Evolutionary conservation across 2,329 filamentous ascomycete species (phyloP), one percentile per base, ranked within the genome.

Genomic region (Cercospora beticola): DNA sequence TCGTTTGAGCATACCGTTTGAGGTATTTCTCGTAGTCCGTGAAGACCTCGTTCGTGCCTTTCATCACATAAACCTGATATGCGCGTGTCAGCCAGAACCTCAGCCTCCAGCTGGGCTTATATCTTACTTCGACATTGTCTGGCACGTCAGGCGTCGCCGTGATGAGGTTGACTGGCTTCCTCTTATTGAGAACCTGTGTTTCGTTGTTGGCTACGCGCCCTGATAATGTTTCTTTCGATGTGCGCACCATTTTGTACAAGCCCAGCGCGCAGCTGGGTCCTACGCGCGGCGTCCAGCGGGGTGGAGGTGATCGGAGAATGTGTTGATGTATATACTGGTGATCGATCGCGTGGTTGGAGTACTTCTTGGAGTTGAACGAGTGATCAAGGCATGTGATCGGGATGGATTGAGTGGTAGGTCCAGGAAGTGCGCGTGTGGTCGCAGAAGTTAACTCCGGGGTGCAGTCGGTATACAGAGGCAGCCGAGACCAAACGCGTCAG

Each of bases 11-110:
- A 79, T 85, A 94, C 92, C 94, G 89, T 74, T 87, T 86, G 40
- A 97, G 82, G 81, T 97, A 99, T 52, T 90, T 89, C 76, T 97
- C 94, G 79, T 98, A 98, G 62, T 90, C 90, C 21, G 86, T 84
- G 78, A 98, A 99, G 67, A 97, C 85, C 82, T 99, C 95, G 54
- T 91, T 92, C 14, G 95, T 98, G 80, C 94, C 89, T 66, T 89
- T 86, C 71, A 99, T 97, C 72, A 93, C 88, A 92, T 93, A 99
- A 66, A 98, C 89, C 94, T 97, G 78, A 18, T 65, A 68, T 59
- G 66, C n/a, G 21, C 23, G 31, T 58, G 65, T 77, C 79, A 79
- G 80, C 59, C 46, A 18, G 30, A 1, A 65, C 72, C 26, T 60
- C 21, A 23, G 23, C 28, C 30, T 43, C 65, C 68, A 56, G 12